These are phyloP conservation scores for Fistulinella cinereoalba DNA, from an alignment of 1,284 basidiomycete species.

Conservation along the genomic window DNA sequence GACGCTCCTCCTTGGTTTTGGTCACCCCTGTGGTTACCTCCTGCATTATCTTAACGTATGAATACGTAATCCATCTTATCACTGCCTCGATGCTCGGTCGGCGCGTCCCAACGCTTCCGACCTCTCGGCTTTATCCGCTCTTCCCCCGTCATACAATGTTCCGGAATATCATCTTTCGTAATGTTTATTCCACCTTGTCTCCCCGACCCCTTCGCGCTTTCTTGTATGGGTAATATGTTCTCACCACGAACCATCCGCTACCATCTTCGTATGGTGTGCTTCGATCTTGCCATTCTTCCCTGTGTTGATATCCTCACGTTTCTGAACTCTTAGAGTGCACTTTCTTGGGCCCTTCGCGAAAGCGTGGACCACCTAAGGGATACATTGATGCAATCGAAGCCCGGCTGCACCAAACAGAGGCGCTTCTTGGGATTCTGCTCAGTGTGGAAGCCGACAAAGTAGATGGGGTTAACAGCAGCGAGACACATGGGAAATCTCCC, in stretches of 20 bases:
- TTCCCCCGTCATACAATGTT: slow-evolving; percentile 7
- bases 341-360: slow-evolving; percentile 77
- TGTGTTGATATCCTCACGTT: neutral
- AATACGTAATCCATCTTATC: slow-evolving; percentile 13
- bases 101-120: slow-evolving; percentile 2
- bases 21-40: slow-evolving; percentile 7
- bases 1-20: neutral
- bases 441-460: slow-evolving; percentile 65
- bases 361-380: slow-evolving; percentile 82
- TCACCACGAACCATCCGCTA: neutral
- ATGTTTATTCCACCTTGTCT: slow-evolving; percentile 12
- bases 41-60: slow-evolving; percentile 8
- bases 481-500: slow-evolving; percentile 29
- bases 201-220: slow-evolving; percentile 3
- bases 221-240: neutral
- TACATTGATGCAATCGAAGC: slow-evolving; percentile 91
- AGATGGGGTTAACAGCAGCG: slow-evolving; percentile 50
- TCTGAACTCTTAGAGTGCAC: slow-evolving; percentile 49
- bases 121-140: slow-evolving; percentile 5
- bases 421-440: slow-evolving; percentile 74
- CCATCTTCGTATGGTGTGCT: neutral
- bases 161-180: slow-evolving; percentile 16
- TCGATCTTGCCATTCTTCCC: neutral
- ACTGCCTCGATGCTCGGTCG: neutral
- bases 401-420: slow-evolving; percentile 83